Evolutionary conservation across 1,284 basidiomycete species (phyloP).

Genomic region (Ganoderma multipileum): DNA sequence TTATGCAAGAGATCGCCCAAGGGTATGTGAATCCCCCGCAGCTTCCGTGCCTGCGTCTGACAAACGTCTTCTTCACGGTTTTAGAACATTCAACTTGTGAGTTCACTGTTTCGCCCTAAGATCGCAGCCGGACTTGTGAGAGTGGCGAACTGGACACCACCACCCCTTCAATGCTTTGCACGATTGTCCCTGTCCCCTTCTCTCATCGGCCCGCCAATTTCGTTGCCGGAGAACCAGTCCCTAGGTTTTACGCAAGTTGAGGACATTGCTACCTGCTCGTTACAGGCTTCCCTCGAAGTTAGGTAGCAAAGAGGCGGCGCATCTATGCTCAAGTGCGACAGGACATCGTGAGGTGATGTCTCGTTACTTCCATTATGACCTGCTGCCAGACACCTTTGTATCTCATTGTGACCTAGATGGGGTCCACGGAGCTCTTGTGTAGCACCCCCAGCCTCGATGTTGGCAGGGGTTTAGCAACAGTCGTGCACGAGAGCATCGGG

Average conservation of each 20-base stretch:
- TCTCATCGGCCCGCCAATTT: background rate
- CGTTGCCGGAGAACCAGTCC: background rate
- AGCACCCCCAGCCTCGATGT: background rate
- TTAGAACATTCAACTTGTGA: slow-evolving; percentile 92
- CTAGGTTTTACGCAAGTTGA: background rate
- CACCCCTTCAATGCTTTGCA: background rate
- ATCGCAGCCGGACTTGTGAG: background rate
- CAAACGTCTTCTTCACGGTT: background rate
- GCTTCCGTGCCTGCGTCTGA: background rate
- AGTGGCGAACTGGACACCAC: background rate
- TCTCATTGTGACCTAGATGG: background rate
- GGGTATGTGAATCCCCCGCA: slow-evolving; percentile 62
- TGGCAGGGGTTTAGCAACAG: no score
- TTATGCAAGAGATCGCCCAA: slow-evolving; percentile 99
- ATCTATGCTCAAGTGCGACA: no score
- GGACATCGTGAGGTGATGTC: background rate
- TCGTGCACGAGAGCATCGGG: no score
- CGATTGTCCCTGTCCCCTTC: background rate
- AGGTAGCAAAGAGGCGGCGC: background rate
- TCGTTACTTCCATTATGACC: background rate
- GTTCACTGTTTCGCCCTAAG: slow-evolving; percentile 38
- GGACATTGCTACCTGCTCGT: background rate
- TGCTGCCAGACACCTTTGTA: background rate
- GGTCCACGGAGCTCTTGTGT: background rate
- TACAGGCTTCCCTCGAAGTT: no score